A percentile compares a stretch with the other conserved stretches of the same genome.
Evolutionary conservation across 345 rosid genomes (phyloP).

Genomic region (Eucalyptus tenuipes): DNA sequence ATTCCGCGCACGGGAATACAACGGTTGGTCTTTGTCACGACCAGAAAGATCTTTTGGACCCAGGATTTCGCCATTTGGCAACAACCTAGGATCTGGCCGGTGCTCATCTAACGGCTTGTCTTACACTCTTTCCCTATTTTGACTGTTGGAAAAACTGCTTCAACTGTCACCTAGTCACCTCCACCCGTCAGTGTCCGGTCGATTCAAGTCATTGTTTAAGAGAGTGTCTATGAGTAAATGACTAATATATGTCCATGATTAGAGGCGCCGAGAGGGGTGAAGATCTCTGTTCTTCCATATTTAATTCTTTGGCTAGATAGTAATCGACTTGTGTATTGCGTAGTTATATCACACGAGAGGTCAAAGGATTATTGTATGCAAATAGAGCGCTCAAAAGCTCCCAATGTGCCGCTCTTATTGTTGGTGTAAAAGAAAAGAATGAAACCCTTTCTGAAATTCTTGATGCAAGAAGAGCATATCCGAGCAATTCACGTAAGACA

Average conservation of each 20-base stretch:
- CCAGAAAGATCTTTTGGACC: neutral
- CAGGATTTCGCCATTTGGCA: neutral
- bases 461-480: neutral
- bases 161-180: neutral
- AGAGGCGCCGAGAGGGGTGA: neutral
- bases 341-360: neutral
- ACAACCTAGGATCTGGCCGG: neutral
- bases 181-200: neutral
- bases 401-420: fast-evolving
- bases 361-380: neutral
- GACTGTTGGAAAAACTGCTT: neutral
- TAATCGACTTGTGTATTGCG: neutral
- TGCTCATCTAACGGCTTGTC: neutral
- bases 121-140: neutral
- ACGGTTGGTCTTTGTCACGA: neutral
- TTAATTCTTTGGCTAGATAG: neutral
- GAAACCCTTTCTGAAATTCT: neutral
- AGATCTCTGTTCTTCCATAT: neutral
- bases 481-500: fast-evolving
- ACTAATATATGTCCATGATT: neutral
- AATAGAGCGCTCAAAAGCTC: neutral
- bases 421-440: neutral
- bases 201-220: neutral
- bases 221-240: neutral
- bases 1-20: neutral